These are phyloP conservation scores for Obelidium mucronatum DNA, from an alignment of 192 early-diverging fungal species.

Conservation along the genomic window DNA sequence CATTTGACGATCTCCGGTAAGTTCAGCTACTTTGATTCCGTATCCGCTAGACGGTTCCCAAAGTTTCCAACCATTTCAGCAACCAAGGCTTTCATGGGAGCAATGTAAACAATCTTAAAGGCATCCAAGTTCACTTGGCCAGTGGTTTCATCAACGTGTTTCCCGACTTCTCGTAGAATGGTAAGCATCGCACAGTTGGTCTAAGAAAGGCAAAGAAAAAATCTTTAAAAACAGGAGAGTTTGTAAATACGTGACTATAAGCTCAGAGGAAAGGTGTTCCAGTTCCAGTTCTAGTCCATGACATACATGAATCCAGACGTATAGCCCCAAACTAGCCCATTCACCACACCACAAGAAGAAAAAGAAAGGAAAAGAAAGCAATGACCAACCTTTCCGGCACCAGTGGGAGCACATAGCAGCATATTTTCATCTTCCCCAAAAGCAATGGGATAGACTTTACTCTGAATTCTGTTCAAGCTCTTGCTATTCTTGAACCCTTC, in stretches of 20 bases:
- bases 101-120: constrained; percentile 99
- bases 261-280: no score
- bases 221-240: no score
- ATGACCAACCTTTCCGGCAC: constrained; percentile 80
- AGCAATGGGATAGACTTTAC: constrained; percentile 84
- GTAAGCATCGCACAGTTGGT: constrained; percentile 98
- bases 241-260: no score
- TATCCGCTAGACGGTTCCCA: constrained; percentile 72
- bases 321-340: no score
- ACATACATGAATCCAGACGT: no score
- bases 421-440: constrained; percentile 92
- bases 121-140: constrained; percentile 78
- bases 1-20: constrained; percentile 95
- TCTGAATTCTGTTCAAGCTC: constrained; percentile 90
- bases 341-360: constrained; percentile 13
- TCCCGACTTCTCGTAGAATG: constrained; percentile 86
- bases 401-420: constrained; percentile 97
- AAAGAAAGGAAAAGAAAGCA: no score
- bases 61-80: constrained; percentile 97
- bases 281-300: no score
- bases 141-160: constrained; percentile 75
- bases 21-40: constrained; percentile 92
- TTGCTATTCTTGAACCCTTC: constrained; percentile 72
- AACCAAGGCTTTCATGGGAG: constrained; percentile 99
- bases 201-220: constrained; percentile 29